phyloP scores from a whole-genome alignment of 2,329 filamentous ascomycete species.

The Fusarium sp. region DNA sequence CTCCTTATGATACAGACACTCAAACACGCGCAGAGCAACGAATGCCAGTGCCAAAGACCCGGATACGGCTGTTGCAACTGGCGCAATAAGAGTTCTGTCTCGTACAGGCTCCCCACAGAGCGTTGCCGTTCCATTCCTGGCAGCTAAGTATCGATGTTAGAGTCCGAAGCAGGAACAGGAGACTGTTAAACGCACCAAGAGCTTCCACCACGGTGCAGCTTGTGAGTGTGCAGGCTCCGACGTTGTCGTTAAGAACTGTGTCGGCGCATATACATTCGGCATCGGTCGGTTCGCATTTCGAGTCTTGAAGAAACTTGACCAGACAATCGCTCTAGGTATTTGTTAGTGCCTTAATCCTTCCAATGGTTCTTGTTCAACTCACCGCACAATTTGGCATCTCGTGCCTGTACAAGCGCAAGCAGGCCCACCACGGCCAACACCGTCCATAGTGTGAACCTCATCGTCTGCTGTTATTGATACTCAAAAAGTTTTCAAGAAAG shows the following conservation, averaged over 20 bases:
- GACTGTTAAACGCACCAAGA: neutral
- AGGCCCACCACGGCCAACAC: neutral
- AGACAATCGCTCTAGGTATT: neutral
- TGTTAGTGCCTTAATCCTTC: too few relatives aligned
- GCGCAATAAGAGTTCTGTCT: neutral
- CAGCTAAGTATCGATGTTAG: neutral
- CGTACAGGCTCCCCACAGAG: neutral
- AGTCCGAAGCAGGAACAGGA: too few relatives aligned
- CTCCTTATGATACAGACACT: neutral
- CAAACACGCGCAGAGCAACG: neutral
- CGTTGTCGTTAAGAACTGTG: neutral
- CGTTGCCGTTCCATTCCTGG: neutral
- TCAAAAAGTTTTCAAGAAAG: neutral
- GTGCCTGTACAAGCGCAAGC: neutral
- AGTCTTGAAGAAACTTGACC: neutral
- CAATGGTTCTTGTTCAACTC: neutral
- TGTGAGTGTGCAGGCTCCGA: neutral
- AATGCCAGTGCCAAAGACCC: neutral
- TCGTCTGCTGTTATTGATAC: neutral
- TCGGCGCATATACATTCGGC: neutral
- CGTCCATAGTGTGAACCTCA: neutral
- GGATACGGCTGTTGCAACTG: neutral
- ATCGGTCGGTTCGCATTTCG: neutral
- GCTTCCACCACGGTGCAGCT: neutral
- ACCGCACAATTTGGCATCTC: neutral